A percentile compares a stretch with the other conserved stretches of the same genome.
These are phyloP conservation scores for Leccinum griseonigrum DNA, from an alignment of 1,284 basidiomycete genomes.

Conservation along the genomic window DNA sequence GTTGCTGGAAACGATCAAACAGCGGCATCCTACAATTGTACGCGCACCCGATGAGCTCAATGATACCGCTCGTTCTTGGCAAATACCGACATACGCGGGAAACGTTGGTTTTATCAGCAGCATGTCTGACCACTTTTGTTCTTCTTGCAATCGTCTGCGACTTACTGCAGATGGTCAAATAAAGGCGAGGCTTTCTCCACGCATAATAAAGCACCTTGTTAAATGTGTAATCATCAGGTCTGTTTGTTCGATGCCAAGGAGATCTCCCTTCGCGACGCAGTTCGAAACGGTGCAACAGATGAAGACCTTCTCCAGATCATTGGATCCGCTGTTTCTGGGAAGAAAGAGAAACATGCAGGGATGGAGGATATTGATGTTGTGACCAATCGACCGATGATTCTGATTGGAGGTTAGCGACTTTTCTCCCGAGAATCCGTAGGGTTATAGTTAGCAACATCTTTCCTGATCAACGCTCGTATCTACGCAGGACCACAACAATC, in stretches of 20 bases:
- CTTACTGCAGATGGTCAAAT: conserved; percentile 88
- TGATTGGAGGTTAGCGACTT: conserved; percentile 82
- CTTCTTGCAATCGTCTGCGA: conserved; percentile 79
- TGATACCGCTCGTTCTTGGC: conserved; percentile 81
- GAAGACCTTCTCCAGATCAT: conserved; percentile 63
- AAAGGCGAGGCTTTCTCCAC: conserved; percentile 52
- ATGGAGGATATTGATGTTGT: conserved; percentile 79
- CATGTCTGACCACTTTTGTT: conserved; percentile 92
- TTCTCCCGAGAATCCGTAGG: conserved; percentile 22
- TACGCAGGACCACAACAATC: conserved; percentile 21
- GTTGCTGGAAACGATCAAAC: conserved; percentile 51
- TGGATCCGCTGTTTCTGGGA: conserved; percentile 64
- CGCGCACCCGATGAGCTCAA: conserved; percentile 68
- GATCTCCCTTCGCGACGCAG: conserved; percentile 74
- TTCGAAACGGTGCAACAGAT: conserved; percentile 66
- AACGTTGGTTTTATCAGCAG: conserved; percentile 87
- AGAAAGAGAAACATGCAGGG: conserved; percentile 82
- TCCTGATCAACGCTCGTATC: conserved; percentile 29
- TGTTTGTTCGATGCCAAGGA: conserved; percentile 87
- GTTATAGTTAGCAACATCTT: conserved; percentile 16
- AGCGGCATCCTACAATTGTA: conserved; percentile 45
- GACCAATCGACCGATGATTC: conserved; percentile 84
- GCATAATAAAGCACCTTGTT: conserved; percentile 3
- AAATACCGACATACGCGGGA: conserved; percentile 70
- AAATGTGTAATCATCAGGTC: conserved; percentile 47